Evolutionary conservation across 2,329 filamentous ascomycete species (phyloP), one percentile per base, ranked within the genome.

Genomic region (Trichoderma sp.): DNA sequence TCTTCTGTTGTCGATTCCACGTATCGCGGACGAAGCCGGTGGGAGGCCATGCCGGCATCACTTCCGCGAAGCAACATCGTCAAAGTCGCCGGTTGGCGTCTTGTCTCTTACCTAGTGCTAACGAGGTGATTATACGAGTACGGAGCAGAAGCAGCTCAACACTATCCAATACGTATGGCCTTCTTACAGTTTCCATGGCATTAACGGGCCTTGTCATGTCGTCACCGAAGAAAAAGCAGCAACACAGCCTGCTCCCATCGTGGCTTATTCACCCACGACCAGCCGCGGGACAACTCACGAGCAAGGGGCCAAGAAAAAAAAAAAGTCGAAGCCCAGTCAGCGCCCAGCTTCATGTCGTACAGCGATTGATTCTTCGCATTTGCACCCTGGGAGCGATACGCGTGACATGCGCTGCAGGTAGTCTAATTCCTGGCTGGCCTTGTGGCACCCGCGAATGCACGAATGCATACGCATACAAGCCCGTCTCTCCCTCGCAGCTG

Each of bases 21-120:
- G 65, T 69, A 69, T 69, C 56, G 65, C 56, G 36, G 58, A 56
- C 56, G 53, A 69, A 69, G 65, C 53, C 65, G 65, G 65, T 15
- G n/a, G 30, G 47, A 43, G 56, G 66, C 56, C 34, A 60, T 60
- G 53, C 66, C 66, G 66, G 66, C 56, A 69, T n/a, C 36, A 18
- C 18, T 69, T 43, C 66, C 66, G 56, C 56, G 66, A 51, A 36
- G 11, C 36, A 34, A 56, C 66, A 61, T 69, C 66, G 12, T 26
- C 51, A 67, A 53, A 21, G 47, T 18, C 39, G 26, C 62, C 39
- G 43, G 62, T 51, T 51, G 43, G 63, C 62, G 3, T 57, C 18
- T 15, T 26, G 30, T 47, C 24, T 43, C 11, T 18, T 32, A 21
- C 11, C 26, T 32, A 21, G 26, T 26, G 4, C n/a, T 8, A 26